Conservation (phyloP, 2,329 filamentous ascomycete species). For the Tolypocladium album region DNA sequence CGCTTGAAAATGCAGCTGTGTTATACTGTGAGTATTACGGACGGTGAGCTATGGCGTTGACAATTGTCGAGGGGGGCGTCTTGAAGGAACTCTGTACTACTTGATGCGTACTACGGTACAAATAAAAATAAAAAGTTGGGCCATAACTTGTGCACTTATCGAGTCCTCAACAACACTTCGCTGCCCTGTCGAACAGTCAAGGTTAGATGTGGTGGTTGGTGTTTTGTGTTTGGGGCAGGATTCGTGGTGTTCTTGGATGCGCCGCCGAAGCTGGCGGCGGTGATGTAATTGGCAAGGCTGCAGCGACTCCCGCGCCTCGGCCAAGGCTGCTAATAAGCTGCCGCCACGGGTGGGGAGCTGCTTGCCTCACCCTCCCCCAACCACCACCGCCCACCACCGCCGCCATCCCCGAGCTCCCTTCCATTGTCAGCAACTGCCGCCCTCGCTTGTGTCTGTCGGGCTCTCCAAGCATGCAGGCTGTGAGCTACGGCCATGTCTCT, state of each 20-base stretch:
- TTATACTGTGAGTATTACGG: background rate
- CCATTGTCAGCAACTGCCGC: background rate
- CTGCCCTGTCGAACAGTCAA: too few relatives aligned
- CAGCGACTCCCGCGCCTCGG: background rate
- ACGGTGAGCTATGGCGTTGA: too few relatives aligned
- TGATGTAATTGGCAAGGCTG: background rate
- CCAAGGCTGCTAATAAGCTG: background rate
- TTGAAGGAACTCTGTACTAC: background rate
- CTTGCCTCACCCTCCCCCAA: background rate
- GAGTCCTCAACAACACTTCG: too few relatives aligned
- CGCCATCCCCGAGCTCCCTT: background rate
- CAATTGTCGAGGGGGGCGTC: background rate
- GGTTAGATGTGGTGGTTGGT: background rate
- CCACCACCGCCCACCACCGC: background rate
- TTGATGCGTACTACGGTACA: too few relatives aligned
- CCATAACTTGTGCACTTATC: too few relatives aligned
- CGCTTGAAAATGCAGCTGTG: background rate
- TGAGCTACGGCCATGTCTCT: constrained; percentile 20
- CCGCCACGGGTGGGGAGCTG: background rate
- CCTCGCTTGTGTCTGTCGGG: background rate
- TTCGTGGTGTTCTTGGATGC: background rate
- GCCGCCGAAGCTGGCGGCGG: background rate
- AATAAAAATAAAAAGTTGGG: too few relatives aligned
- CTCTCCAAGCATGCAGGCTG: constrained; percentile 6
- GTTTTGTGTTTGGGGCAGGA: background rate